phyloP scores from a whole-genome alignment of 305 asterid genomes.

The Solanum hybrid region DNA sequence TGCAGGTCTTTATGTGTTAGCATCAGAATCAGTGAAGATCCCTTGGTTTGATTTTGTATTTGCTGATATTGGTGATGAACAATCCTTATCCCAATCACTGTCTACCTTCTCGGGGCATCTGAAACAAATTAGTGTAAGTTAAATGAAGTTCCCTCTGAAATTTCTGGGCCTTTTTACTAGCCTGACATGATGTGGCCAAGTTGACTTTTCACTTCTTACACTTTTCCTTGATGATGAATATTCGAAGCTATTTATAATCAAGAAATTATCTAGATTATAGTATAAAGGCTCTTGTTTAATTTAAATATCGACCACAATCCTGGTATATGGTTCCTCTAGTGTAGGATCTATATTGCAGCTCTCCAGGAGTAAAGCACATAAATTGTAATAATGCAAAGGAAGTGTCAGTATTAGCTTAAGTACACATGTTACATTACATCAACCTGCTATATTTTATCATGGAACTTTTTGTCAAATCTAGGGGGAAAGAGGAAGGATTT shows the following conservation, averaged over 20 bases:
- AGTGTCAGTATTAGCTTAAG: background rate
- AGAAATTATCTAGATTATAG: background rate
- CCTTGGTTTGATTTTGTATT: conserved; percentile 98
- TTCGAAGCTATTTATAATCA: background rate
- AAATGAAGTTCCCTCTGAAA: conserved; percentile 5
- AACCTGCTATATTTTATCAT: background rate
- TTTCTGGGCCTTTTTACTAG: background rate
- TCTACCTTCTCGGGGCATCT: conserved; percentile 99
- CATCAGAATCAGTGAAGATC: conserved; percentile 85
- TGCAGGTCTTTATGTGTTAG: conserved; percentile 89
- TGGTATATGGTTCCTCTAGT: background rate
- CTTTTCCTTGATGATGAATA: background rate
- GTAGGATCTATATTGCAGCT: background rate
- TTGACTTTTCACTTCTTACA: background rate
- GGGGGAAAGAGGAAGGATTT: background rate
- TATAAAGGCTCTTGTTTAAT: background rate
- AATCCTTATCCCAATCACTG: conserved; percentile 88
- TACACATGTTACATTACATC: background rate
- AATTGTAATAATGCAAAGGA: background rate
- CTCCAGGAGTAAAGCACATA: background rate
- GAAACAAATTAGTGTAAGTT: conserved; percentile 92
- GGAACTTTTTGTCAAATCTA: background rate
- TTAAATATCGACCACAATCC: background rate
- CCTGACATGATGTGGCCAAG: background rate
- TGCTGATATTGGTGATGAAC: conserved; percentile 99